Evolutionary conservation across 208 protist species (phyloP).

Genomic region (Trypanosoma brucei): DNA sequence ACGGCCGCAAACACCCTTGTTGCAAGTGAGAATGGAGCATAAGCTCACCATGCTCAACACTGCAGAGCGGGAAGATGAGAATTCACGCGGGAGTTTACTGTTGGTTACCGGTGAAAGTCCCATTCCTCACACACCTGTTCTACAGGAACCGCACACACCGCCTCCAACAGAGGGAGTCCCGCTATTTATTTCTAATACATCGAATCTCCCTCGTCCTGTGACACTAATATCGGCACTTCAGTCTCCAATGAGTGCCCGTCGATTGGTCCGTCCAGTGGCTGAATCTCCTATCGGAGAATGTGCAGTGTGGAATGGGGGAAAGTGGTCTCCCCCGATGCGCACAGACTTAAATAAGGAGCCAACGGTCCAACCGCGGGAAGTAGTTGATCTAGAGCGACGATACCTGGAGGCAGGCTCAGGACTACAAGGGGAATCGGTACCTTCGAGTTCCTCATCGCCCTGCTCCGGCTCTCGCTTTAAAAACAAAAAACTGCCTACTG

Average conservation of each 20-base stretch:
- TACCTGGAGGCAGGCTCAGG: no score
- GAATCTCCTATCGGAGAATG: no score
- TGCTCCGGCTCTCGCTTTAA: no score
- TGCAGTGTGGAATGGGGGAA: no score
- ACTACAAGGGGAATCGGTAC: no score
- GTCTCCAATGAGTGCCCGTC: constrained; percentile 1
- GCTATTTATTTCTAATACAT: constrained; percentile 12
- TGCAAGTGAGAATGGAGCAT: background rate
- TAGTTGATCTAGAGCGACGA: no score
- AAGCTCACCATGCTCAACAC: background rate
- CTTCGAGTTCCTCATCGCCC: no score
- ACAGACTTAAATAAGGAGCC: no score
- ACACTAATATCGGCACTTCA: constrained; percentile 54
- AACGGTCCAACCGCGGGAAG: no score
- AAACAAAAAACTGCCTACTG: no score
- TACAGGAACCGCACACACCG: constrained; percentile 26
- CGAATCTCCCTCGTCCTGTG: constrained; percentile 59
- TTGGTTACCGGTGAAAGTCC: constrained; percentile 19
- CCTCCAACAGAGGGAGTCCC: background rate
- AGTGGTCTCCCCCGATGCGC: no score
- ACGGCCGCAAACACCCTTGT: no score
- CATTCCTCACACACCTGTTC: constrained; percentile 2
- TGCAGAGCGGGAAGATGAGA: background rate
- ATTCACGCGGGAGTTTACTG: constrained; percentile 18
- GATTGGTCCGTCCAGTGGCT: background rate